A percentile compares a stretch with the other conserved stretches of the same genome.
Conservation (phyloP, 2,329 filamentous ascomycete species). For the Verticillium zaregamsianum region DNA sequence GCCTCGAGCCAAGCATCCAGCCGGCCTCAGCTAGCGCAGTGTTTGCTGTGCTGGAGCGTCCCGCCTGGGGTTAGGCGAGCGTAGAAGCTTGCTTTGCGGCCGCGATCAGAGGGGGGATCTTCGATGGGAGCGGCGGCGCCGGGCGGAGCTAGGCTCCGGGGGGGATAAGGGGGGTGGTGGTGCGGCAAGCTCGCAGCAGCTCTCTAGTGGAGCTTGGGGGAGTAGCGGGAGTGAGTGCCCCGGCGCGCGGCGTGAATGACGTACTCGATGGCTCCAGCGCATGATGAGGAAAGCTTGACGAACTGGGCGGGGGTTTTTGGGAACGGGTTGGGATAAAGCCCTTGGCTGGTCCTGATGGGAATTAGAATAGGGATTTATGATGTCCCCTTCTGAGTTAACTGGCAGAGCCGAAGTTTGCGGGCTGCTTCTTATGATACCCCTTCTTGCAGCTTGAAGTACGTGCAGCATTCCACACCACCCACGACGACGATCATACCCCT, state of each 20-base stretch:
- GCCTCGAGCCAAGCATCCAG: no score
- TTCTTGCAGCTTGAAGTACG: neutral
- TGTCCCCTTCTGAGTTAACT: neutral
- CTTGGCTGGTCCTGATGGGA: neutral
- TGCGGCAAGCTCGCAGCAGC: neutral
- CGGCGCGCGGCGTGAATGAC: neutral
- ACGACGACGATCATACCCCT: neutral
- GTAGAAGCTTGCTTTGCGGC: neutral
- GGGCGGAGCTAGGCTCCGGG: constrained; percentile 2
- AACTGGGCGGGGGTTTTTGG: neutral
- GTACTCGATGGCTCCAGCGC: neutral
- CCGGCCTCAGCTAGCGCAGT: no score
- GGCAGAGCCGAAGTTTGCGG: neutral
- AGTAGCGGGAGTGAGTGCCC: neutral
- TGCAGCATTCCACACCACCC: neutral
- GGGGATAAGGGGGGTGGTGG: neutral
- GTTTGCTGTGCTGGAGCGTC: no score
- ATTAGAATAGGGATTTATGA: neutral
- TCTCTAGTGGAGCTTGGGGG: neutral
- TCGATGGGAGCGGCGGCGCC: neutral
- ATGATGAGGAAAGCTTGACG: neutral
- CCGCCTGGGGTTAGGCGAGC: neutral
- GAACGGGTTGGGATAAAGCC: neutral
- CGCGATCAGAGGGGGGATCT: neutral
- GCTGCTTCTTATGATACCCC: neutral